Percentiles rank a stretch among this genome's conserved stretches.
Conservation (phyloP, 345 rosid species). For the Gossypioides kirkii region DNA sequence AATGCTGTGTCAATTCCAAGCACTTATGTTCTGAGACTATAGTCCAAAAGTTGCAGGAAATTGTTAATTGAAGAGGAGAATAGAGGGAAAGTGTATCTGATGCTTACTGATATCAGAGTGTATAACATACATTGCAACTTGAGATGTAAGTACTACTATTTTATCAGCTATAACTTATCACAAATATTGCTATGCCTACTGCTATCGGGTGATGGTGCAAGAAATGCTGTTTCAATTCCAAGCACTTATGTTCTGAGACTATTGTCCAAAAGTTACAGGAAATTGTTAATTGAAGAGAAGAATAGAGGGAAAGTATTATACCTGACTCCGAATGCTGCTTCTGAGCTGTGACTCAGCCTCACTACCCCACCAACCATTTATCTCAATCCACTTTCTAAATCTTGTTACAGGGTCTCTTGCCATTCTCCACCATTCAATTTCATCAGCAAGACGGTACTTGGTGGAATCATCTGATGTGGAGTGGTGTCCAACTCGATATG, state of each 20-base stretch:
- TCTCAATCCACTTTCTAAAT: conserved; percentile 69
- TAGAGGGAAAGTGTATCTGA: not conserved
- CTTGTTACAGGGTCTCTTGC: conserved; percentile 57
- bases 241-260: too few relatives aligned
- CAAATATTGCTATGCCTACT: too few relatives aligned
- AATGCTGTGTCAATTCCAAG: too few relatives aligned
- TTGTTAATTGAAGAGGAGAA: too few relatives aligned
- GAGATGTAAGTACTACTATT: too few relatives aligned
- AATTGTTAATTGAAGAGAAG: too few relatives aligned
- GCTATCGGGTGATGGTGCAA: too few relatives aligned
- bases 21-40: too few relatives aligned
- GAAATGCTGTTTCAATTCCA: too few relatives aligned
- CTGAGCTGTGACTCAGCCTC: conserved; percentile 58
- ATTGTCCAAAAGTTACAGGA: too few relatives aligned
- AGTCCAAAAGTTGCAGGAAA: too few relatives aligned
- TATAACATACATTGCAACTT: not conserved
- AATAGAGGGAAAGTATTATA: conserved; percentile 18
- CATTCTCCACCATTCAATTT: conserved; percentile 67
- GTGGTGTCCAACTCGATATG: conserved; percentile 90
- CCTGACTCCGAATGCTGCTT: conserved; percentile 63
- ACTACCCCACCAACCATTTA: conserved; percentile 72
- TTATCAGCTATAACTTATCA: too few relatives aligned
- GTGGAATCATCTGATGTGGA: conserved; percentile 95
- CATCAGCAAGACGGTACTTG: conserved; percentile 65
- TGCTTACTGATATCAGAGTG: not conserved